These are phyloP conservation scores for Colletotrichum destructivum DNA, from an alignment of 2,329 filamentous ascomycete species.

Conservation along the genomic window DNA sequence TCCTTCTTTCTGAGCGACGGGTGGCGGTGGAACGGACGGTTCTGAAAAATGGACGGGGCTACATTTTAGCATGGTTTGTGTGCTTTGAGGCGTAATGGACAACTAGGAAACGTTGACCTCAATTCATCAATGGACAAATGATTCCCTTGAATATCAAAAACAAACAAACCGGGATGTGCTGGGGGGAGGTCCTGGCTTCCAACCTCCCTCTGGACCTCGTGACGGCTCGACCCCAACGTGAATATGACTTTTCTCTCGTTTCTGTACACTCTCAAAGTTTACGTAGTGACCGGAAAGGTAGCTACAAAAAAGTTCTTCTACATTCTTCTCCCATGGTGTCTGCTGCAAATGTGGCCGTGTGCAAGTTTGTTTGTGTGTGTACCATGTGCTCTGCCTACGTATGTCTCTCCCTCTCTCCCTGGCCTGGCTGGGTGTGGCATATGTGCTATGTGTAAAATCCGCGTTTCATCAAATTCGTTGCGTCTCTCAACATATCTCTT, in stretches of 20 bases:
- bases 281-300: slow-evolving; percentile 36
- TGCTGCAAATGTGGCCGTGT: too few relatives aligned
- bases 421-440: too few relatives aligned
- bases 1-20: slow-evolving; percentile 8
- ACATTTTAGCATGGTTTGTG: slow-evolving; percentile 45
- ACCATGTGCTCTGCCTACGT: background rate
- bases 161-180: slow-evolving; percentile 14
- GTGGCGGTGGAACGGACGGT: slow-evolving; percentile 37
- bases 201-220: slow-evolving; percentile 23
- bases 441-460: background rate
- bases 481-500: background rate
- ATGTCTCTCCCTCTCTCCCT: background rate
- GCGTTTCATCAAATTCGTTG: slow-evolving; percentile 10
- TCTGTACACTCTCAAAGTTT: slow-evolving; percentile 15
- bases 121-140: slow-evolving; percentile 46
- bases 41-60: slow-evolving; percentile 42
- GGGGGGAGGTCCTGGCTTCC: slow-evolving; percentile 14
- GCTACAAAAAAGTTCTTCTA: slow-evolving; percentile 34
- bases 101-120: slow-evolving; percentile 46
- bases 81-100: slow-evolving; percentile 44
- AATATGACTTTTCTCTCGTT: slow-evolving; percentile 31
- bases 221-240: slow-evolving; percentile 37
- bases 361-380: background rate
- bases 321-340: background rate
- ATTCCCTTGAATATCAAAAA: slow-evolving; percentile 40